phyloP scores from a whole-genome alignment of 495 filamentous ascomycete genomes.

The Penicillium goetzii region DNA sequence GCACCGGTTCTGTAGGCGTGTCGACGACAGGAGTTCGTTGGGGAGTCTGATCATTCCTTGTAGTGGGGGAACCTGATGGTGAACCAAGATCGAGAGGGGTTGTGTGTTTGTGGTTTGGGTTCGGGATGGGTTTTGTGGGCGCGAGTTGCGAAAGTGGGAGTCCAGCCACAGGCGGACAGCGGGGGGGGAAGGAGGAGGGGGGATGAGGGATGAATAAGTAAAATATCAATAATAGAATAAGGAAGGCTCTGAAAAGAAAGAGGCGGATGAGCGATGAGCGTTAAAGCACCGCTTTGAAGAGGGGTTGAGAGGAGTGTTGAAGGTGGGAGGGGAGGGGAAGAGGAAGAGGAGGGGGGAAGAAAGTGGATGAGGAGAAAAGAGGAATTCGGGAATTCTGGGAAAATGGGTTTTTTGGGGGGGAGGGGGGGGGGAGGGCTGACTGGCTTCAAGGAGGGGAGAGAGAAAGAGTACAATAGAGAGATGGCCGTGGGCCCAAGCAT shows the following conservation, averaged over 20 bases:
- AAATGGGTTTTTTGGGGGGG: constrained; percentile 18
- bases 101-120: neutral
- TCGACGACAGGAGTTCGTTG: constrained; percentile 51
- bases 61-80: constrained; percentile 37
- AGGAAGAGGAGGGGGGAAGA: constrained; percentile 38
- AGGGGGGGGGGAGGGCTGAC: constrained; percentile 29
- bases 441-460: constrained; percentile 37
- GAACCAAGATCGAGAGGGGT: constrained; percentile 29
- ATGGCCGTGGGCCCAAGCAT: constrained; percentile 36
- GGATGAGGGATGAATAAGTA: neutral
- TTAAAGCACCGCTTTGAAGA: constrained; percentile 29
- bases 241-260: constrained; percentile 43
- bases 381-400: constrained; percentile 29
- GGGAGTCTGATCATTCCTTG: constrained; percentile 57
- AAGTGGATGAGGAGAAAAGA: constrained; percentile 38
- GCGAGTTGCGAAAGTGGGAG: constrained; percentile 43
- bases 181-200: neutral
- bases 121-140: neutral
- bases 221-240: constrained; percentile 30
- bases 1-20: constrained; percentile 54
- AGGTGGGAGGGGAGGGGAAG: constrained; percentile 42
- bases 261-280: constrained; percentile 35
- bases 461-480: constrained; percentile 37
- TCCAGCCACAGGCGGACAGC: constrained; percentile 56
- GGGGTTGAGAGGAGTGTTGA: constrained; percentile 33